A percentile compares a stretch with the other conserved stretches of the same genome.
Conservation (phyloP, 306 rosid genomes). For the Dicorynia guianensis region DNA sequence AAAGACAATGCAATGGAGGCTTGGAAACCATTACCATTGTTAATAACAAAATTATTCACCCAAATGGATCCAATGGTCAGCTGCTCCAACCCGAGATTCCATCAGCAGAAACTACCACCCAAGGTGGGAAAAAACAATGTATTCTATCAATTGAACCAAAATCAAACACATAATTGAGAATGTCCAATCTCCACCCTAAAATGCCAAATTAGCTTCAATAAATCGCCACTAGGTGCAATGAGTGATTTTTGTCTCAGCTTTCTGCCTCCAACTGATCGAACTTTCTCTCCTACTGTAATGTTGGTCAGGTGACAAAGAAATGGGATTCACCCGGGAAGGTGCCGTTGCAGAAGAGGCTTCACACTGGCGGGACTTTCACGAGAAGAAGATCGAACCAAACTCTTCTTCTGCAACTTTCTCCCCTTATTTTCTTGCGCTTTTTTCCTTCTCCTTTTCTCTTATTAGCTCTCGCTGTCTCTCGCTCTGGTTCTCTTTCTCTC, state of each 20-base stretch:
- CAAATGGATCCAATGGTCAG: slow-evolving; percentile 41
- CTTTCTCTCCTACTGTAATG: background rate
- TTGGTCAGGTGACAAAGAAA: background rate
- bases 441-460: slow-evolving; percentile 33
- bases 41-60: slow-evolving; percentile 2
- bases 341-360: slow-evolving; percentile 40
- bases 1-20: background rate
- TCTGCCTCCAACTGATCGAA: background rate
- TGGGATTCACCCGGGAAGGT: slow-evolving; percentile 13
- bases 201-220: background rate
- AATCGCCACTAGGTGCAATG: background rate
- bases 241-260: background rate
- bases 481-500: background rate
- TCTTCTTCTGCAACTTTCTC: slow-evolving; percentile 34
- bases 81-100: slow-evolving; percentile 42
- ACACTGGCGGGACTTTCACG: slow-evolving; percentile 44
- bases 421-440: slow-evolving; percentile 30
- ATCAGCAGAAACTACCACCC: slow-evolving; percentile 20
- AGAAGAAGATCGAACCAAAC: slow-evolving; percentile 17
- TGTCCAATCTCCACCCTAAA: slow-evolving; percentile 31
- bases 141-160: slow-evolving; percentile 22
- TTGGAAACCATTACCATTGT: slow-evolving; percentile 43
- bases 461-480: background rate
- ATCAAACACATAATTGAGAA: background rate
- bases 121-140: slow-evolving; percentile 40